Evolutionary conservation across 2,329 filamentous ascomycete genomes (phyloP).

Genomic region (Penicillium sp.): DNA sequence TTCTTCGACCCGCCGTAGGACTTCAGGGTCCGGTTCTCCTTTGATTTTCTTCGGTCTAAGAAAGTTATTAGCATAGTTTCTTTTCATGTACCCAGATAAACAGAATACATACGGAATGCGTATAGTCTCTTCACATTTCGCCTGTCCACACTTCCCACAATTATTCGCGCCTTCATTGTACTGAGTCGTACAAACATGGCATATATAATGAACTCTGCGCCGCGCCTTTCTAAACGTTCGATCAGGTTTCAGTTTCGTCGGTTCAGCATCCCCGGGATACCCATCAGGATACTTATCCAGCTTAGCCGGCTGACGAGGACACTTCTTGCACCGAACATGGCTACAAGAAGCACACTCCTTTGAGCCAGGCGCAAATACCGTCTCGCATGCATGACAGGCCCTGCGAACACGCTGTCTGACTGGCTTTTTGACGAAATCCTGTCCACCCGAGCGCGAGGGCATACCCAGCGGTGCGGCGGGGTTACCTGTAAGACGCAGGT

Average conservation of each 20-base stretch:
- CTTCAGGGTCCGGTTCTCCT: constrained; percentile 39
- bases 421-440: constrained; percentile 71
- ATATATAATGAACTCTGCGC: constrained; percentile 42
- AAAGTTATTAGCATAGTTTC: constrained; percentile 7
- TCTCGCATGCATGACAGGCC: constrained; percentile 72
- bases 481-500: constrained; percentile 32
- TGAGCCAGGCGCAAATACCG: constrained; percentile 58
- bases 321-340: constrained; percentile 76
- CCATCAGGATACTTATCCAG: constrained; percentile 46
- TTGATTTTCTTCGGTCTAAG: constrained; percentile 43
- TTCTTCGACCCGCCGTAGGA: constrained; percentile 41
- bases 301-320: constrained; percentile 69
- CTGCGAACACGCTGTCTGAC: constrained; percentile 72
- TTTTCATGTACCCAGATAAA: neutral
- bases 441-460: constrained; percentile 65
- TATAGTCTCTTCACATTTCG: constrained; percentile 42
- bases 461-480: constrained; percentile 41
- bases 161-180: constrained; percentile 33
- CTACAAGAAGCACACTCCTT: constrained; percentile 69
- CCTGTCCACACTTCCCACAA: constrained; percentile 43
- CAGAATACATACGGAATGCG: constrained; percentile 42
- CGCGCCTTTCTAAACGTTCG: constrained; percentile 41
- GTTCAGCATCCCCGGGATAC: constrained; percentile 46
- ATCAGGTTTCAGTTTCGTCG: constrained; percentile 32
- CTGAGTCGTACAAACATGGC: constrained; percentile 39